These are phyloP conservation scores for Nannochloropsis salina DNA, from an alignment of 108 stramenopile species.

Conservation along the genomic window DNA sequence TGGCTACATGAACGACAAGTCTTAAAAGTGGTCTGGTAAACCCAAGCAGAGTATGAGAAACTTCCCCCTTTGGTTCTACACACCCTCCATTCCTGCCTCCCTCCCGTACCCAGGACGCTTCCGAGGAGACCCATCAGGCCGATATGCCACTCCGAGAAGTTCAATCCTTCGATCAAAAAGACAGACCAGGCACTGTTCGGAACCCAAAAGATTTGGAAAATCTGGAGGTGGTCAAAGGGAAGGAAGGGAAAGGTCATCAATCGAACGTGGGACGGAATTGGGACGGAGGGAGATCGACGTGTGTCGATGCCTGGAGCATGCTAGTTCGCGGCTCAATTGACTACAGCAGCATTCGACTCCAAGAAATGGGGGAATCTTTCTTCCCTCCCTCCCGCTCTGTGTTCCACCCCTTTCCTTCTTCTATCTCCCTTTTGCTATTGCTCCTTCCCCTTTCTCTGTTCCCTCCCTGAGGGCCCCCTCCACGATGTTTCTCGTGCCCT, in stretches of 20 bases:
- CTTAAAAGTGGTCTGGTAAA: too few species aligned
- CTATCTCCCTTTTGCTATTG: too few species aligned
- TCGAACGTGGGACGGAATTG: neutral
- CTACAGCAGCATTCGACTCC: neutral
- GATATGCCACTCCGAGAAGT: neutral
- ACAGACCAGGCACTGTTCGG: neutral
- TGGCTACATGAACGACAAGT: neutral
- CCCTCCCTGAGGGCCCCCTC: too few species aligned
- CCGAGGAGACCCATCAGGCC: constrained; percentile 11
- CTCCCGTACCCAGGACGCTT: neutral
- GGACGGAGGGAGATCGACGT: neutral
- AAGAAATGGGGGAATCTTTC: too few species aligned
- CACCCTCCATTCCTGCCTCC: neutral
- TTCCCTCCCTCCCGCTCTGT: too few species aligned
- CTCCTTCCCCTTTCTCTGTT: too few species aligned
- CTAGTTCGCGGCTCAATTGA: neutral
- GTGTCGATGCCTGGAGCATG: neutral
- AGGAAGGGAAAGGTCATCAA: neutral
- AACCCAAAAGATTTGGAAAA: constrained; percentile 17
- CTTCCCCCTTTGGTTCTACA: too few species aligned
- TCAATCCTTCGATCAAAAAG: neutral
- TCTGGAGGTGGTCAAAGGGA: neutral
- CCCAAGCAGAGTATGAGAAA: too few species aligned
- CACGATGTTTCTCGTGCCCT: too few species aligned
- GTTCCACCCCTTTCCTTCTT: too few species aligned